A percentile compares a stretch with the other conserved stretches of the same genome.
These are phyloP conservation scores for Umbelopsis isabellina DNA, from an alignment of 192 early-diverging fungal species.

Conservation along the genomic window DNA sequence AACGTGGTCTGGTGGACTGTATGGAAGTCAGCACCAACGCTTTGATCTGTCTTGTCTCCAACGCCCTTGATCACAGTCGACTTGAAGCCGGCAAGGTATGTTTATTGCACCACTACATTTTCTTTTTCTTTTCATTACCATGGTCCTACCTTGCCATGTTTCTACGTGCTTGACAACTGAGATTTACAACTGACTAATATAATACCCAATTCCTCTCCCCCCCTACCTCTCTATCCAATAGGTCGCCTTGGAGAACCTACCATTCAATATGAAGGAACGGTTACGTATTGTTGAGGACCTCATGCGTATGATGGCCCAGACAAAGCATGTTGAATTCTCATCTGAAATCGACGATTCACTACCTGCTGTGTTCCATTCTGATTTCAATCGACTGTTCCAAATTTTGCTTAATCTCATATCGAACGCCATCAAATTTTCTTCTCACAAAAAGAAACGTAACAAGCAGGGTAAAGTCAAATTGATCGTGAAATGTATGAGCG, in stretches of 20 bases:
- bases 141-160: no score
- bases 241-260: constrained; percentile 47
- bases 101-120: background rate
- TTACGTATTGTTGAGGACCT: constrained; percentile 55
- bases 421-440: constrained; percentile 64
- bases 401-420: constrained; percentile 58
- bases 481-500: constrained; percentile 22
- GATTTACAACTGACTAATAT: no score
- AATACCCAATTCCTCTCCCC: background rate
- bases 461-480: constrained; percentile 50
- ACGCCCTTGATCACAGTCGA: constrained; percentile 46
- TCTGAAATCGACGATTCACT: constrained; percentile 49
- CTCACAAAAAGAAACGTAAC: constrained; percentile 20
- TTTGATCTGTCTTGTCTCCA: constrained; percentile 24
- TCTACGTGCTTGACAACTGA: no score
- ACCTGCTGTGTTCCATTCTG: constrained; percentile 52
- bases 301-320: constrained; percentile 47
- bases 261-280: constrained; percentile 51
- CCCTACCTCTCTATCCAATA: no score
- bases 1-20: constrained; percentile 11
- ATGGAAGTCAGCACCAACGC: constrained; percentile 28
- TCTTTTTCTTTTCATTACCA: no score
- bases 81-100: constrained; percentile 52
- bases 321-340: constrained; percentile 46
- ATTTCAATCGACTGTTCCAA: constrained; percentile 56